Evolutionary conservation across 2,329 filamentous ascomycete species (phyloP).

Genomic region (Parastagonospora nodorum): DNA sequence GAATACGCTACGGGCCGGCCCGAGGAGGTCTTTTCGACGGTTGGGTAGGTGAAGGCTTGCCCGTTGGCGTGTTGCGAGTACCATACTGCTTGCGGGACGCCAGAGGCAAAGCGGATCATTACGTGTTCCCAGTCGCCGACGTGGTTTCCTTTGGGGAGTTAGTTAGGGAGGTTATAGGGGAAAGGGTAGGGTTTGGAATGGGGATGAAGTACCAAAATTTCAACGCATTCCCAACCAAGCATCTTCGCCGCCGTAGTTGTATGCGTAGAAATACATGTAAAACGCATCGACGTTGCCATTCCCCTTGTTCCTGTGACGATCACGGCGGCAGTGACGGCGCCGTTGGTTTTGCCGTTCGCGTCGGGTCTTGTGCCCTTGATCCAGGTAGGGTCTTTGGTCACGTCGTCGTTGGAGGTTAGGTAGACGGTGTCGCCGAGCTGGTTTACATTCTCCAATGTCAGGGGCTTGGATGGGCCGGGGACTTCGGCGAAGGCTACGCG

Average conservation of each 20-base stretch:
- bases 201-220: slow-evolving; percentile 51
- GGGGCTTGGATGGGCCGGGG: slow-evolving; percentile 39
- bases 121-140: slow-evolving; percentile 72
- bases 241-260: slow-evolving; percentile 61
- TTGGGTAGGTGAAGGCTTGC: slow-evolving; percentile 65
- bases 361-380: slow-evolving; percentile 60
- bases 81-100: slow-evolving; percentile 62
- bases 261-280: slow-evolving; percentile 68
- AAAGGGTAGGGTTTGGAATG: background rate
- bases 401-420: slow-evolving; percentile 52
- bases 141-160: slow-evolving; percentile 55
- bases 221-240: slow-evolving; percentile 41
- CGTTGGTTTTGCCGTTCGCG: slow-evolving; percentile 54
- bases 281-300: slow-evolving; percentile 62
- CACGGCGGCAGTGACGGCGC: slow-evolving; percentile 57
- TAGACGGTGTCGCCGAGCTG: slow-evolving; percentile 50
- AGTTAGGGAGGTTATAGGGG: background rate
- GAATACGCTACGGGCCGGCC: slow-evolving; percentile 62
- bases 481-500: slow-evolving; percentile 44
- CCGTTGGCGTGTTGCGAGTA: slow-evolving; percentile 67
- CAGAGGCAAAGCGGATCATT: slow-evolving; percentile 67
- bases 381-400: slow-evolving; percentile 50
- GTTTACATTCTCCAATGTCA: slow-evolving; percentile 51
- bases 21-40: slow-evolving; percentile 57
- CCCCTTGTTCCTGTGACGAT: slow-evolving; percentile 64